These are phyloP conservation scores for Teunomyces pallodes DNA, from an alignment of 805 yeast species.

Conservation along the genomic window DNA sequence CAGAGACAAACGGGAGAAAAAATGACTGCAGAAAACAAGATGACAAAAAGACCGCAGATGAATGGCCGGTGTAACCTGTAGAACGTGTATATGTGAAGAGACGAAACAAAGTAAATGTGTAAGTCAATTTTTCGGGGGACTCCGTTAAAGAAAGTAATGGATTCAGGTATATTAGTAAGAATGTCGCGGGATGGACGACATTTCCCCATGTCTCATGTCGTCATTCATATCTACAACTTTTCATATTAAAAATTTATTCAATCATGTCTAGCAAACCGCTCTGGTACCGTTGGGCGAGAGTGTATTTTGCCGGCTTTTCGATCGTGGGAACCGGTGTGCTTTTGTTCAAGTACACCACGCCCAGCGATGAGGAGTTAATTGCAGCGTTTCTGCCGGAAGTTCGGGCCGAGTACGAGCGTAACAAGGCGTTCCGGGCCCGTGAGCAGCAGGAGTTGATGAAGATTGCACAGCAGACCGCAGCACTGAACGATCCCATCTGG, in stretches of 20 bases:
- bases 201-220: too few species aligned
- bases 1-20: not conserved
- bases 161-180: not conserved
- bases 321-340: slow-evolving; percentile 73
- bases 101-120: too few species aligned
- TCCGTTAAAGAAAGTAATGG: too few species aligned
- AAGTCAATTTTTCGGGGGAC: too few species aligned
- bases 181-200: not conserved
- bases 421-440: slow-evolving; percentile 55
- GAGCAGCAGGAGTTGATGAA: slow-evolving; percentile 72
- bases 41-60: too few species aligned
- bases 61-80: too few species aligned
- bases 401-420: slow-evolving; percentile 67
- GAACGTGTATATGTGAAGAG: too few species aligned
- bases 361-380: slow-evolving; percentile 79
- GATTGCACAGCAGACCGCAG: slow-evolving; percentile 60
- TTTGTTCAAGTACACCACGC: slow-evolving; percentile 70
- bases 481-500: slow-evolving; percentile 79
- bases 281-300: slow-evolving; percentile 60
- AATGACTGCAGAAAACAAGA: not conserved
- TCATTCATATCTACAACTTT: too few species aligned
- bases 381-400: slow-evolving; percentile 79
- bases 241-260: not conserved
- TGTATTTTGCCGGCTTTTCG: slow-evolving; percentile 58
- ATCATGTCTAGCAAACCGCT: slow-evolving; percentile 30